Conservation (phyloP, 2,329 filamentous ascomycete species). For the Venturia effusa region DNA sequence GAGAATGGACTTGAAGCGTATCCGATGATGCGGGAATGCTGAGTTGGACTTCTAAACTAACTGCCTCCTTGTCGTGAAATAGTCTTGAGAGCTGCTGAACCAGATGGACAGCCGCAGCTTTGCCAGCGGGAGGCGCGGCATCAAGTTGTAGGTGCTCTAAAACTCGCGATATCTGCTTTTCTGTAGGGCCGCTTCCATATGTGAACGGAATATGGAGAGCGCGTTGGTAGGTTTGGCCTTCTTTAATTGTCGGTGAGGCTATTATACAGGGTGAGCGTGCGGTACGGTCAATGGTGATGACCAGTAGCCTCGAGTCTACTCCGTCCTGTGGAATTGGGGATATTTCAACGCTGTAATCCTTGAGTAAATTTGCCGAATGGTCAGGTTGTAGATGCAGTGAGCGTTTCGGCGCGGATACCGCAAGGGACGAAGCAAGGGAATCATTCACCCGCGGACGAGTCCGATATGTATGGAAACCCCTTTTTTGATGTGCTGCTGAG, state of each 20-base stretch:
- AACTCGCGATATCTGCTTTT: constrained; percentile 29
- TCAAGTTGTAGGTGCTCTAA: constrained; percentile 44
- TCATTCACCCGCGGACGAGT: constrained; percentile 12
- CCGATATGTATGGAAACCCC: constrained; percentile 33
- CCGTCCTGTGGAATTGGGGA: constrained; percentile 25
- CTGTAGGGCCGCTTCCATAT: constrained; percentile 38
- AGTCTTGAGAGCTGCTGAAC: constrained; percentile 46
- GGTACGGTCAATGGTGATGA: constrained; percentile 55
- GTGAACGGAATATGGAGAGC: constrained; percentile 51
- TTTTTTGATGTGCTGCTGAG: constrained; percentile 34
- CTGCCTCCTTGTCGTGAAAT: constrained; percentile 55
- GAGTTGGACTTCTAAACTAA: constrained; percentile 43
- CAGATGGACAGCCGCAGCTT: constrained; percentile 35
- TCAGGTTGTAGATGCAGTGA: constrained; percentile 44
- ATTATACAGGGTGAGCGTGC: constrained; percentile 53
- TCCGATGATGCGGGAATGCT: constrained; percentile 24
- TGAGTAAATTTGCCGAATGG: constrained; percentile 46
- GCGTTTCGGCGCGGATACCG: constrained; percentile 31
- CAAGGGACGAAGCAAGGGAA: background rate
- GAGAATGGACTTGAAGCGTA: constrained; percentile 39
- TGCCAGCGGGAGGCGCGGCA: constrained; percentile 32
- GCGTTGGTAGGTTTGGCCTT: constrained; percentile 26
- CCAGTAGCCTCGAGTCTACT: constrained; percentile 39
- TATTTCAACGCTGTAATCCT: constrained; percentile 38
- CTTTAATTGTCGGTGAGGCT: constrained; percentile 39